Percentiles rank a stretch among this genome's conserved stretches.
These are phyloP conservation scores for Arachis stenosperma DNA, from an alignment of 306 rosid species.

Conservation along the genomic window DNA sequence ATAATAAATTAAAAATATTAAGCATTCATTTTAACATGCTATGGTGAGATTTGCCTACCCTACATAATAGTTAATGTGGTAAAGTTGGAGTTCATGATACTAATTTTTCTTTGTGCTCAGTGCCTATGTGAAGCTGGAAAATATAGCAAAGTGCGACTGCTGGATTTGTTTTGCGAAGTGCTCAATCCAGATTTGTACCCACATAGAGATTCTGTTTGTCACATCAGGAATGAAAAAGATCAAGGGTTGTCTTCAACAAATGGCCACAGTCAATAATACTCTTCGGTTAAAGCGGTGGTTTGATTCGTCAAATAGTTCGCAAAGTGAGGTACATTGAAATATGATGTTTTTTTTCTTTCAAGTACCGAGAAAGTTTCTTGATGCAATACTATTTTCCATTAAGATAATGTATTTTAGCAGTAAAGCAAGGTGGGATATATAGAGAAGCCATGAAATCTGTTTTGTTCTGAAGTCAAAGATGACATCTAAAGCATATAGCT, in stretches of 20 bases:
- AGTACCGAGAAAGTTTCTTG: constrained; percentile 19
- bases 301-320: constrained; percentile 57
- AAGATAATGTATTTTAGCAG: constrained; percentile 19
- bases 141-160: constrained; percentile 55
- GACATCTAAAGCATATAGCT: constrained; percentile 9
- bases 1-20: constrained; percentile 15
- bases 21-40: constrained; percentile 14
- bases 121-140: constrained; percentile 91
- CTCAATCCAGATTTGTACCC: constrained; percentile 68
- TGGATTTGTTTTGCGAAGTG: constrained; percentile 83
- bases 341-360: constrained; percentile 16
- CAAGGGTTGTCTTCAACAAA: constrained; percentile 47
- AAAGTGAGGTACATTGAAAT: constrained; percentile 66
- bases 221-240: constrained; percentile 45
- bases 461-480: constrained; percentile 4
- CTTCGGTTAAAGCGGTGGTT: constrained; percentile 51
- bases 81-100: constrained; percentile 40
- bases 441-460: constrained; percentile 22
- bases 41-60: background rate
- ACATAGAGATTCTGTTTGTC: constrained; percentile 46
- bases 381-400: constrained; percentile 5
- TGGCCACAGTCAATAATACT: constrained; percentile 49
- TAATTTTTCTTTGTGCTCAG: constrained; percentile 50
- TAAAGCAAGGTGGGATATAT: constrained; percentile 25
- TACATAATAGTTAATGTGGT: constrained; percentile 13